Evolutionary conservation across 2,329 filamentous ascomycete species (phyloP).

Genomic region (Penicillium paneum): DNA sequence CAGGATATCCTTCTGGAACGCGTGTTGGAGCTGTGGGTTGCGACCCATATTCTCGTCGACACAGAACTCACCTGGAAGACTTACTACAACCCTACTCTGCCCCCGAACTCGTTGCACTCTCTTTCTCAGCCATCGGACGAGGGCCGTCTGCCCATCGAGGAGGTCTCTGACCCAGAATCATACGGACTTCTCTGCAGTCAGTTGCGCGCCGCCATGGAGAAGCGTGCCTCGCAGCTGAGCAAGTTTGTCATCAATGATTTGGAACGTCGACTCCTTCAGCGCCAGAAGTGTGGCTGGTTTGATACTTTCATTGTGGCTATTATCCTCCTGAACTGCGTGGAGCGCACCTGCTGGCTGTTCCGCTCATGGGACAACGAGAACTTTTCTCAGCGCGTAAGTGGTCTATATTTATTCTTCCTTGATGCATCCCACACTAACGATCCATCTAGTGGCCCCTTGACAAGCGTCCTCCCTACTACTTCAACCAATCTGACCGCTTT

Average conservation of each 20-base stretch:
- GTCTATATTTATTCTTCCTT: neutral
- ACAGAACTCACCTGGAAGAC: constrained; percentile 49
- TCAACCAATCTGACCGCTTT: constrained; percentile 57
- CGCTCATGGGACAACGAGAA: constrained; percentile 50
- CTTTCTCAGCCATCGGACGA: constrained; percentile 40
- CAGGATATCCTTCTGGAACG: constrained; percentile 41
- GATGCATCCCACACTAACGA: constrained; percentile 1
- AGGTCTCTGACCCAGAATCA: constrained; percentile 42
- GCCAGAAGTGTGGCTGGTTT: constrained; percentile 56
- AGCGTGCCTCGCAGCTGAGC: constrained; percentile 51
- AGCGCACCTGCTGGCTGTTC: constrained; percentile 59
- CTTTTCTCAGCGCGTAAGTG: constrained; percentile 35
- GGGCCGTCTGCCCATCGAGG: constrained; percentile 40
- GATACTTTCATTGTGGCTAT: constrained; percentile 59
- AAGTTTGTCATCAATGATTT: constrained; percentile 58
- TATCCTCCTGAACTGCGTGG: constrained; percentile 58
- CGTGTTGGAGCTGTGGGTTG: constrained; percentile 56
- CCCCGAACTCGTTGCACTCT: constrained; percentile 36
- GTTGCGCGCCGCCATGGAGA: constrained; percentile 55
- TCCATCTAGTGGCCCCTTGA: constrained; percentile 52
- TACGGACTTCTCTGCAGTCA: constrained; percentile 53
- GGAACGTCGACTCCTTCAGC: constrained; percentile 58
- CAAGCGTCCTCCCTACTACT: constrained; percentile 51
- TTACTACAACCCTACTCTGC: constrained; percentile 46
- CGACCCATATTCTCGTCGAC: constrained; percentile 54